phyloP scores from a whole-genome alignment of 305 asterid species.

The Rubia peregrina region DNA sequence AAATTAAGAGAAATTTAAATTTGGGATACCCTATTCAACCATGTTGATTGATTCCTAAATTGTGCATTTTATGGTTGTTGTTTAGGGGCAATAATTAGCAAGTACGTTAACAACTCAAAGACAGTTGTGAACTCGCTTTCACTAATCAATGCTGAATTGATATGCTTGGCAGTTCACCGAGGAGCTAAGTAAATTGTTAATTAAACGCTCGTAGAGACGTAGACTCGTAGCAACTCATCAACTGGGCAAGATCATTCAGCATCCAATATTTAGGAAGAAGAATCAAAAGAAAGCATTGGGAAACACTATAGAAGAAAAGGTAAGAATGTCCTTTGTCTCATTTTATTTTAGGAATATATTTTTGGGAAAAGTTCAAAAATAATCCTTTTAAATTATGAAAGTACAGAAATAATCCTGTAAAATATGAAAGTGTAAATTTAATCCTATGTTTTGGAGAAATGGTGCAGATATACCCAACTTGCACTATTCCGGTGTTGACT shows the following conservation, averaged over 20 bases:
- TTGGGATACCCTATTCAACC: neutral
- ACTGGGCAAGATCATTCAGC: neutral
- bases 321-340: neutral
- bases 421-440: too few species aligned
- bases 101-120: neutral
- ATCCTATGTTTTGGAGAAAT: too few species aligned
- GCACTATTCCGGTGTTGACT: too few species aligned
- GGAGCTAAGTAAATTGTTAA: neutral
- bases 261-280: neutral
- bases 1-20: neutral
- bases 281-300: neutral
- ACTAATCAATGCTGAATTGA: neutral
- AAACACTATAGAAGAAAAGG: neutral
- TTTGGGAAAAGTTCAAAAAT: too few species aligned
- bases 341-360: too few species aligned
- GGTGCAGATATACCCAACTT: too few species aligned
- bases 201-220: neutral
- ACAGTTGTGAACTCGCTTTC: neutral
- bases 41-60: neutral
- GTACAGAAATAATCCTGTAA: too few species aligned
- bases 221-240: neutral
- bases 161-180: neutral
- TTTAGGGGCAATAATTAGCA: neutral
- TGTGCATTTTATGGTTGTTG: neutral
- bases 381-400: too few species aligned